Evolutionary conservation across 176 grass and related monocot species (phyloP), one percentile per base, ranked within the genome.

Genomic region (Carex parvula): DNA sequence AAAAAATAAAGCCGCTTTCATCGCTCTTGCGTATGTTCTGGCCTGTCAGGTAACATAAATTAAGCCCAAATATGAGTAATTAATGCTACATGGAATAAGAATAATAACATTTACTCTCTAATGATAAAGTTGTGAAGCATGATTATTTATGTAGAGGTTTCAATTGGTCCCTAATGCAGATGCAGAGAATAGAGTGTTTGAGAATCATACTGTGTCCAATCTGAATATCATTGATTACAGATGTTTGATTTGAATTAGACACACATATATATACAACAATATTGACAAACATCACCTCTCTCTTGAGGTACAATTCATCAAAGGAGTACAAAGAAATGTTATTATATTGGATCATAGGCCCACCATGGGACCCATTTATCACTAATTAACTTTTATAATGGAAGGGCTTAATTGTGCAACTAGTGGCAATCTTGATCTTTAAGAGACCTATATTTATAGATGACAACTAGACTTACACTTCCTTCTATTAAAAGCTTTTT

Each of bases 1-100:
- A 89, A 99, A 99, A 88, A 96, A 99, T 79, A 99, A 86, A 79
- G 97, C 93, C 32, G 93, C 91, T 71, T 94, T 96, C 97, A 99
- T 99, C 90, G 88, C 97, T 86, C 97, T 99, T 85, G 97, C 97
- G 68, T 89, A 99, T 96, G 97, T 90, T 82, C 97, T 87, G 88
- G 97, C 97, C 97, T 99, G 97, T 3, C 3, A 73, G 54, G 16
- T 0, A 48, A 93, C 22, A 69, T 12, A 48, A 44, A 39, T 39
- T 39, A 39, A 41, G 6, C 9, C 11, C 70, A 14, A 53, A 9
- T 15, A 75, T 75, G 0, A 75, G 46, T 54, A 16, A 24, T 26
- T 54, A 16, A 24, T 26, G 70, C n/a, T 52, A 52, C 14, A 54
- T 16, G 64, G 30, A 66, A 66, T 16, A 32, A 77, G 21, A 55